These are phyloP conservation scores for Tylopilus sp. DNA, from an alignment of 768 basidiomycete species.

Conservation along the genomic window DNA sequence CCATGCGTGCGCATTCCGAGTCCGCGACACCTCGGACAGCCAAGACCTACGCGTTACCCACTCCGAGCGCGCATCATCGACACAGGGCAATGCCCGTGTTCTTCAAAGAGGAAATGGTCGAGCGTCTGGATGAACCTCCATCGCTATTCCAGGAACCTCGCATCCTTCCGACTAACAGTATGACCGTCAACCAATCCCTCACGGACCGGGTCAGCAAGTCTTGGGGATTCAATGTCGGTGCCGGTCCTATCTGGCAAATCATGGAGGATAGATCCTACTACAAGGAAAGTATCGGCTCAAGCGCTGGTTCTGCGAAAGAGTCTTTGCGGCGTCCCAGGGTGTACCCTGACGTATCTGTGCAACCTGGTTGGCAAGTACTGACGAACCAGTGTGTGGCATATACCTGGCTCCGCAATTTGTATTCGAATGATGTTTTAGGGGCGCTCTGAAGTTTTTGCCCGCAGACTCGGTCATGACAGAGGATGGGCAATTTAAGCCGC, in stretches of 20 bases:
- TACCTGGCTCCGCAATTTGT: background rate
- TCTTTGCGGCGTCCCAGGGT: conserved; percentile 57
- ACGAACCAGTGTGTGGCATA: conserved; percentile 43
- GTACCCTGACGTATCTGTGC: conserved; percentile 42
- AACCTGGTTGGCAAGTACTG: conserved; percentile 45
- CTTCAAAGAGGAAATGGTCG: conserved; percentile 46
- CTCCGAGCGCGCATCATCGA: conserved; percentile 67
- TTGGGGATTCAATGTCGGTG: conserved; percentile 71
- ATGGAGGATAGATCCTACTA: conserved; percentile 76
- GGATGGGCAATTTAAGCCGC: conserved; percentile 47
- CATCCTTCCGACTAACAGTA: conserved; percentile 51
- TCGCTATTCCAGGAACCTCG: conserved; percentile 43
- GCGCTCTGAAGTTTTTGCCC: conserved; percentile 58
- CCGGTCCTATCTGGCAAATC: conserved; percentile 78
- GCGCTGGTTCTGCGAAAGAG: conserved; percentile 39
- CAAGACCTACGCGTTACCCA: conserved; percentile 56
- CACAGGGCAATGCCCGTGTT: conserved; percentile 67
- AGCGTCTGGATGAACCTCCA: conserved; percentile 55
- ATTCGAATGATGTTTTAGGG: conserved; percentile 42
- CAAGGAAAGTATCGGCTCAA: conserved; percentile 50
- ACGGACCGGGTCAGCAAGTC: conserved; percentile 58
- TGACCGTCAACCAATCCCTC: conserved; percentile 46
- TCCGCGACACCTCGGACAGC: conserved; percentile 13
- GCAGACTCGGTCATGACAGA: conserved; percentile 47
- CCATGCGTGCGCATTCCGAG: conserved; percentile 1